Base-by-base conservation (phyloP, 768 basidiomycete genomes). In the Phylloporus arenicola region DNA sequence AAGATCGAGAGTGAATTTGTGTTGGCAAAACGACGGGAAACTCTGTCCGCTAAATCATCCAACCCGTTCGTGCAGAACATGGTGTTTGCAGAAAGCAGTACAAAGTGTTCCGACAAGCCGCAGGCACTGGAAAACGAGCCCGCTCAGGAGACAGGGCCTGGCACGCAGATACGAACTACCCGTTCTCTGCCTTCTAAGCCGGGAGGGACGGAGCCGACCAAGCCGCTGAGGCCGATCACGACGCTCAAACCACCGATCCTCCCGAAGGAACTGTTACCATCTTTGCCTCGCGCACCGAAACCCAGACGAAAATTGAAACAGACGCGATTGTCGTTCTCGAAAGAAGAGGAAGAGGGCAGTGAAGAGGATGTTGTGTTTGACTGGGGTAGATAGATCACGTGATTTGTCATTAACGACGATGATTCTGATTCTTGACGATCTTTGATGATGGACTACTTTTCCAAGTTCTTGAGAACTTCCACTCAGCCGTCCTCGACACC, bases 381-480 rank as follows among this genome's bases (percentile, higher is more conserved):
- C 16, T 27, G 7, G 22, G 9, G 16, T 42, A 42, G 41, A 34
- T 31, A 34, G 40, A 31, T 56, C 61, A 60, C 51, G 57, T 61
- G 59, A 46, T 50, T 45, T 3, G 43, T 17, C 27, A 6, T 29
- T 17, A 22, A 47, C 27, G 29, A 30, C 9, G 29, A 27, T 30
- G 29, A 30, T 30, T 30, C 29, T 4, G 25, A 27, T 27, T 27
- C 29, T 27, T 22, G 14, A 42, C 25, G 6, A 43, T 39, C 29
- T 27, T 40, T 29, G n/a, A 13, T 43, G 40, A 90, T 90, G 88
- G 87, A 90, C 60, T 92, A 91, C 66, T 92, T 92, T 63, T 85
- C 87, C 46, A 89, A 88, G 63, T 90, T 91, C 61, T 72, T 92
- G 47, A 69, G 62, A 60, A 43, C 60, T 0, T 72, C 60, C 52